Percentiles rank a stretch among this genome's conserved stretches.
Evolutionary conservation across 228 moss, liverwort and hornwort species (phyloP).

Genomic region (Sphagnum fallax): DNA sequence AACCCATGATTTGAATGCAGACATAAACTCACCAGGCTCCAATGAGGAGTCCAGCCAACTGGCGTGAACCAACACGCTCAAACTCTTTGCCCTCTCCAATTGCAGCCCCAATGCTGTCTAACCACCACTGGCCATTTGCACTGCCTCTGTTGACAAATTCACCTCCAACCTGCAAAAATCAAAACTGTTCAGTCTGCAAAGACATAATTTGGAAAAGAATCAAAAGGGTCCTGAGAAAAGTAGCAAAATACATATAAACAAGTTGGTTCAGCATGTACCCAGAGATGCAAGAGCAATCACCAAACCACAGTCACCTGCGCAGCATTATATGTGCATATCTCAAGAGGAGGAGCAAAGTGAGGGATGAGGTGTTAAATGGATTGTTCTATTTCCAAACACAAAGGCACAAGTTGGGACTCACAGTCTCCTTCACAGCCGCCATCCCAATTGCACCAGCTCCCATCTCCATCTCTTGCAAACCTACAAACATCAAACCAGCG

Average conservation of each 20-base stretch:
- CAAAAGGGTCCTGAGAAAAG: no score
- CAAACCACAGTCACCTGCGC: no score
- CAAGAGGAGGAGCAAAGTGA: no score
- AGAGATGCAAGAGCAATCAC: no score
- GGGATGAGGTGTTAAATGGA: no score
- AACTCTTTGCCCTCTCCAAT: constrained; percentile 79
- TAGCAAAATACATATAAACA: no score
- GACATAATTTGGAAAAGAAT: no score
- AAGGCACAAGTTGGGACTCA: constrained; percentile 24
- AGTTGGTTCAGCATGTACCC: no score
- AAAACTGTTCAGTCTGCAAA: not conserved
- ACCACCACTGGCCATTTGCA: constrained; percentile 91
- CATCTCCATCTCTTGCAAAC: constrained; percentile 97
- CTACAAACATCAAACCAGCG: constrained; percentile 80
- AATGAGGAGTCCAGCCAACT: constrained; percentile 88
- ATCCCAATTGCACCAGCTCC: constrained; percentile 95
- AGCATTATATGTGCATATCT: no score
- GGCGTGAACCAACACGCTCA: constrained; percentile 77
- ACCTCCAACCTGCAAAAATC: constrained; percentile 71
- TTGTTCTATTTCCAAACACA: no score
- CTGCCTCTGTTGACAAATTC: constrained; percentile 83
- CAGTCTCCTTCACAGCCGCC: constrained; percentile 96
- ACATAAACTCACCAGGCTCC: constrained; percentile 73
- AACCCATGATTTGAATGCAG: no score
- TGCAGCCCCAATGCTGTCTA: constrained; percentile 56